Base-by-base conservation (phyloP, 2,329 filamentous ascomycete species). In the Aspergillus melleus region DNA sequence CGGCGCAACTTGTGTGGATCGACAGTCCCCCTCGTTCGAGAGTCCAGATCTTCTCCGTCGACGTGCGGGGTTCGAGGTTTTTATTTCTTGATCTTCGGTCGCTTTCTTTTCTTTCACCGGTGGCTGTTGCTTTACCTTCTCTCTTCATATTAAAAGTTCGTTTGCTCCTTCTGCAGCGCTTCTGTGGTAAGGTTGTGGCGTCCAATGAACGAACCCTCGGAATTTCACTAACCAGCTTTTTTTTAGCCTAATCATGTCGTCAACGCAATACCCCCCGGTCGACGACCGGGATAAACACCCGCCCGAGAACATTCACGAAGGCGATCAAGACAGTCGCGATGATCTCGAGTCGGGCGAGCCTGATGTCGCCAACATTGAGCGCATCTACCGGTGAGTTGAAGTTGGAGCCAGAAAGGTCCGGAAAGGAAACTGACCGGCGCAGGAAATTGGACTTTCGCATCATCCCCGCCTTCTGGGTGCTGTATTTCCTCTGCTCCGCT, bases 401-500 rank as follows among this genome's bases (percentile, higher is more conserved):
- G 3, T 24, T 4, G 24, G 14, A 20, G 20, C 19, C 2, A 24
- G 30, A 22, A 47, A 20, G 19, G 2, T 12, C n/a, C 49, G 29
- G 29, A 26, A 53, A 55, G 16, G 39, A 53, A 59, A 6, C 12
- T 44, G 44, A 14, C 16, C 2, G 54, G 12, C 9, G 26, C 52
- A 84, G 82, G 55, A 86, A 86, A 73, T 77, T 86, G 36, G 84
- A 86, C 64, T 78, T 79, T n/a, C 78, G 84, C 19, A 86, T 86
- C 60, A 80, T 86, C 61, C 83, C 83, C 84, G 91, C 92, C 30
- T 94, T 96, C 76, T 96, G 92, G 92, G 76, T 89, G 16, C 83
- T 96, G 16, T 96, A 96, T 79, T 96, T 96, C 73, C 84, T 96
- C 64, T 95, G 91, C 81, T 95, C 92, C 0, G 92, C 91, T 61